Evolutionary conservation across 179 eudicot species (phyloP).

Genomic region (Kewa caespitosa): DNA sequence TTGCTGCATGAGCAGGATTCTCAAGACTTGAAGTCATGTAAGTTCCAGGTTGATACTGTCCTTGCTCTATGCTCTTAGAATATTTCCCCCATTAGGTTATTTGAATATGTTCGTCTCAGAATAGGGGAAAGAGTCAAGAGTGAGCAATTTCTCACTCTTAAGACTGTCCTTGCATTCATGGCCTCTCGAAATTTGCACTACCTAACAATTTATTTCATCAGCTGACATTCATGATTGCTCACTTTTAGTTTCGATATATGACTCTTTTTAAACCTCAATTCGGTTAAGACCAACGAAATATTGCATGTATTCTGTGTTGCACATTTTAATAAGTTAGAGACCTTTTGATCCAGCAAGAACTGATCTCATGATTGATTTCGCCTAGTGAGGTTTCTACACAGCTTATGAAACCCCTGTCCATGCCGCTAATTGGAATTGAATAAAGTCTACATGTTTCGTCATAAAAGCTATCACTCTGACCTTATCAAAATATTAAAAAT

Average conservation of each 20-base stretch:
- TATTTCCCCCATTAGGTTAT: background rate
- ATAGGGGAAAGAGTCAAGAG: background rate
- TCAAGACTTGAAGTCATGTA: slow-evolving; percentile 34
- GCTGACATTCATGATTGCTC: background rate
- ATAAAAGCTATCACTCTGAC: background rate
- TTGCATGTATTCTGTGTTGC: background rate
- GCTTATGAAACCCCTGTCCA: background rate
- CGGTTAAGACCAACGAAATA: background rate
- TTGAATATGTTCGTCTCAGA: background rate
- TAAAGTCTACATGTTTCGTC: too few relatives aligned
- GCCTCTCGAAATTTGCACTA: too few relatives aligned
- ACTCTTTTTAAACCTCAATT: background rate
- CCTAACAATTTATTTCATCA: too few relatives aligned
- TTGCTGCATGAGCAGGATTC: slow-evolving; percentile 22
- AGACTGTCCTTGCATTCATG: background rate
- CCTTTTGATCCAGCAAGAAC: background rate
- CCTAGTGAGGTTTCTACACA: background rate
- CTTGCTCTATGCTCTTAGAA: background rate
- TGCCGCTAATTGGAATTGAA: background rate
- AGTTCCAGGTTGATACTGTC: slow-evolving; percentile 24
- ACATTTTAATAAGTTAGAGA: background rate
- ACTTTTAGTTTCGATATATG: background rate
- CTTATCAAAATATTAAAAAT: background rate
- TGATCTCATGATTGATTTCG: background rate
- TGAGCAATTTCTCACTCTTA: background rate